These are phyloP conservation scores for Lagenaria siceraria DNA, from an alignment of 306 rosid genomes.

Conservation along the genomic window DNA sequence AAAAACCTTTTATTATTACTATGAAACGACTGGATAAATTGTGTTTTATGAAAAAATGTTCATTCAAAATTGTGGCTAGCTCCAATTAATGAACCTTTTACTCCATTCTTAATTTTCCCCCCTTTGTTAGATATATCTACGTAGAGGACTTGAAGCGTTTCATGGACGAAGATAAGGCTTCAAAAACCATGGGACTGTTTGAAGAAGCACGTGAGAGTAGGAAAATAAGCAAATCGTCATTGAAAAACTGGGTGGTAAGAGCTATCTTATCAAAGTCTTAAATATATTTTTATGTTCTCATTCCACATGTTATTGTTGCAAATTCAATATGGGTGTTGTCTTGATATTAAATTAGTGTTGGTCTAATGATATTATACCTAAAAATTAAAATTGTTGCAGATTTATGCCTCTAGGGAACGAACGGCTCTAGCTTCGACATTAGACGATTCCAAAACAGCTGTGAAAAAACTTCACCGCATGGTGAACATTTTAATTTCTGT, in stretches of 20 bases:
- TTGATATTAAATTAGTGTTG: background rate
- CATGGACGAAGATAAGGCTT: conserved; percentile 66
- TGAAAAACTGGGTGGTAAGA: conserved; percentile 94
- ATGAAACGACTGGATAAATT: background rate
- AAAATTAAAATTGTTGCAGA: conserved; percentile 36
- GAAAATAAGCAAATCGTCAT: conserved; percentile 56
- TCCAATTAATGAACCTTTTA: background rate
- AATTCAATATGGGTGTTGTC: background rate
- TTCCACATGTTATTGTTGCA: background rate
- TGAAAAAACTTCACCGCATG: conserved; percentile 71
- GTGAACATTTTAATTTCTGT: conserved; percentile 52
- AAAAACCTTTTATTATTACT: background rate
- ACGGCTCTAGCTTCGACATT: conserved; percentile 84
- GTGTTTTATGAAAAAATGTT: background rate
- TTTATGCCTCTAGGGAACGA: conserved; percentile 77
- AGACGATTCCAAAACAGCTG: conserved; percentile 91
- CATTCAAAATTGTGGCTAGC: background rate
- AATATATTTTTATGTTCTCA: background rate
- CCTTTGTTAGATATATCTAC: conserved; percentile 30
- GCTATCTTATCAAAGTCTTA: background rate
- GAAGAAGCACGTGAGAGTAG: conserved; percentile 59
- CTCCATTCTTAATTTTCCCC: background rate
- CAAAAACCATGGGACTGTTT: conserved; percentile 56
- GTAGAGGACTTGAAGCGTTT: conserved; percentile 58
- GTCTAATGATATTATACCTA: background rate